Conservation (phyloP, 23 red algal species). For the Gracilariopsis chorda region DNA sequence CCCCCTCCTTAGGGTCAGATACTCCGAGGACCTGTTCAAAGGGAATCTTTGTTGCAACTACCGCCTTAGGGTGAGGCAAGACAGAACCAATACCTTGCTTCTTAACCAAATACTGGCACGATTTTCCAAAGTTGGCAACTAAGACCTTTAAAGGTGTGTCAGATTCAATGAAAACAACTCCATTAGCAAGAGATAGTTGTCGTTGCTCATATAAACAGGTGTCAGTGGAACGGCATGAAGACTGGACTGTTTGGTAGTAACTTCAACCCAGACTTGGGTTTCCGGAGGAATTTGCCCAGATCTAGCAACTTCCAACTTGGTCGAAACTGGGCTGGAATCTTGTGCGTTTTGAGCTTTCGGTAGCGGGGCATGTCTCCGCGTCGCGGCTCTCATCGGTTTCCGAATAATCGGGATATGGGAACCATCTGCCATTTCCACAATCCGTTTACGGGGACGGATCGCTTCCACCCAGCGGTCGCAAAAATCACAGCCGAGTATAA, state of each 20-base stretch:
- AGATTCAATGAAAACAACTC: neutral
- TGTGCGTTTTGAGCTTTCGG: neutral
- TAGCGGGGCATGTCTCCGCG: neutral
- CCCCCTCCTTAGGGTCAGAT: no score
- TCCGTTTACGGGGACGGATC: neutral
- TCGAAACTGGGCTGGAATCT: neutral
- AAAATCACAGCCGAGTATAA: slow-evolving; percentile 3
- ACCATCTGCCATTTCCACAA: neutral
- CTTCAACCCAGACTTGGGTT: neutral
- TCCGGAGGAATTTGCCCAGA: neutral
- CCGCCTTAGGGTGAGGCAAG: slow-evolving; percentile 8
- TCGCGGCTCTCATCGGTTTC: neutral
- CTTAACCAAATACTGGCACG: neutral
- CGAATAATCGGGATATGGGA: neutral
- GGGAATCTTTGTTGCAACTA: no score
- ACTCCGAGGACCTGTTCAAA: no score
- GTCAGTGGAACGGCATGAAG: neutral
- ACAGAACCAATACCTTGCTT: neutral
- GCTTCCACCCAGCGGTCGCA: neutral
- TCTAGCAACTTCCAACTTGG: neutral
- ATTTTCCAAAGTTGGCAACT: neutral
- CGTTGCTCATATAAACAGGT: neutral
- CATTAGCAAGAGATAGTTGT: neutral
- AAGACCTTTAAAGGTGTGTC: neutral
- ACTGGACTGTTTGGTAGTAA: neutral